Percentiles rank a stretch among this genome's conserved stretches.
Conservation (phyloP, 495 filamentous ascomycete genomes). For the Aspergillus carlsbadensis region DNA sequence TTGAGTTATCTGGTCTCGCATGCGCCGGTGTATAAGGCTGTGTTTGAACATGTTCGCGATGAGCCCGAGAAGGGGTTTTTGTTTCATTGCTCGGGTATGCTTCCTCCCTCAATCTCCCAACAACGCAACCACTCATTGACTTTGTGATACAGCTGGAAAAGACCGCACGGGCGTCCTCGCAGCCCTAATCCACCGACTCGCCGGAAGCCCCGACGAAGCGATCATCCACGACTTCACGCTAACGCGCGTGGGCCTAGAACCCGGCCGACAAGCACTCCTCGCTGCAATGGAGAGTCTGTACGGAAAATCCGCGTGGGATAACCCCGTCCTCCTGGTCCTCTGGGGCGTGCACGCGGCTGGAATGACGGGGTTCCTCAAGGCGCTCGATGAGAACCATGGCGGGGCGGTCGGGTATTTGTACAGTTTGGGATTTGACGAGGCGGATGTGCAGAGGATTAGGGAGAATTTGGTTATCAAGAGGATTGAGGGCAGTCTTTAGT, state of each 20-base stretch:
- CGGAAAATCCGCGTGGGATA: slow-evolving; percentile 25
- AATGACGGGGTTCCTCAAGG: slow-evolving; percentile 31
- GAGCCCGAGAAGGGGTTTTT: slow-evolving; percentile 40
- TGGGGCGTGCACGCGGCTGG: slow-evolving; percentile 26
- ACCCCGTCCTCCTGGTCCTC: slow-evolving; percentile 26
- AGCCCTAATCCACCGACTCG: slow-evolving; percentile 54
- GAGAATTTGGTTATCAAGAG: not conserved
- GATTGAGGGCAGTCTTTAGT: not conserved
- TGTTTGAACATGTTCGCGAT: slow-evolving; percentile 44
- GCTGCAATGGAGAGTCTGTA: slow-evolving; percentile 19
- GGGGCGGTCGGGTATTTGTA: slow-evolving; percentile 5
- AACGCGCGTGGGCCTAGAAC: slow-evolving; percentile 30
- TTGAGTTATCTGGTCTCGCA: slow-evolving; percentile 42
- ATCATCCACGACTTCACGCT: slow-evolving; percentile 51
- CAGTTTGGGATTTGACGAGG: slow-evolving; percentile 1
- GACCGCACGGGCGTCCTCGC: slow-evolving; percentile 64
- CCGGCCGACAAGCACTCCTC: slow-evolving; percentile 23
- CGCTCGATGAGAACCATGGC: slow-evolving; percentile 22
- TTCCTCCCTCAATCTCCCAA: not conserved
- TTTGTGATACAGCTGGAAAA: slow-evolving; percentile 49
- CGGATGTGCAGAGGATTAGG: not conserved
- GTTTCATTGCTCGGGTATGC: slow-evolving; percentile 62
- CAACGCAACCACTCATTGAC: no score
- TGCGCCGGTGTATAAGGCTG: slow-evolving; percentile 26
- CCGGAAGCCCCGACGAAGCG: slow-evolving; percentile 42